A percentile compares a stretch with the other conserved stretches of the same genome.
phyloP scores from a whole-genome alignment of 345 rosid genomes.

The Bretschneidera sinensis region DNA sequence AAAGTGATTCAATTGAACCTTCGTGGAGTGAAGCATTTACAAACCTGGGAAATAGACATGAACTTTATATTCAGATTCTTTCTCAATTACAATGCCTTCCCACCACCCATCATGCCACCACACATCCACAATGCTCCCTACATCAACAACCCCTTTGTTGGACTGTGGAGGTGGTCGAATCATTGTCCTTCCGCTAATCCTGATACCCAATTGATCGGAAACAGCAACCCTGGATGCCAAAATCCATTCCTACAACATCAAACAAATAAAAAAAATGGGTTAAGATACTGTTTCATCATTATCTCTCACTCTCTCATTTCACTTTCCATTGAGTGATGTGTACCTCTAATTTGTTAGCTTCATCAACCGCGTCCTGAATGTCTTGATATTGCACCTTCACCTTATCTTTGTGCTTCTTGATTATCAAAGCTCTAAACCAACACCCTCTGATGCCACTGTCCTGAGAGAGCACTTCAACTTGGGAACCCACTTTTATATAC shows the following conservation, averaged over 20 bases:
- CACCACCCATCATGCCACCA: conserved; percentile 90
- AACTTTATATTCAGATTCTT: conserved; percentile 46
- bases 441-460: conserved; percentile 90
- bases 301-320: neutral
- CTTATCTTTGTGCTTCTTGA: conserved; percentile 57
- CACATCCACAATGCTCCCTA: conserved; percentile 73
- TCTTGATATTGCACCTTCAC: conserved; percentile 80
- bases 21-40: conserved; percentile 17
- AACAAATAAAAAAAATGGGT: neutral
- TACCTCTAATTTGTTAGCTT: conserved; percentile 67
- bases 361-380: conserved; percentile 62
- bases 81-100: conserved; percentile 68
- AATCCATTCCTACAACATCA: conserved; percentile 66
- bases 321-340: neutral
- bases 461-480: conserved; percentile 67
- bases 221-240: conserved; percentile 46
- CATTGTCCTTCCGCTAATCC: conserved; percentile 43
- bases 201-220: conserved; percentile 47
- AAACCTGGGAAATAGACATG: conserved; percentile 70
- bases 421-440: conserved; percentile 67
- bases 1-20: too few relatives aligned
- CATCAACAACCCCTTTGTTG: conserved; percentile 21
- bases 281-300: neutral
- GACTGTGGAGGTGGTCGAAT: conserved; percentile 43
- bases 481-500: conserved; percentile 47